These are phyloP conservation scores for Thyridium curvatum DNA, from an alignment of 2,329 filamentous ascomycete genomes.

Conservation along the genomic window DNA sequence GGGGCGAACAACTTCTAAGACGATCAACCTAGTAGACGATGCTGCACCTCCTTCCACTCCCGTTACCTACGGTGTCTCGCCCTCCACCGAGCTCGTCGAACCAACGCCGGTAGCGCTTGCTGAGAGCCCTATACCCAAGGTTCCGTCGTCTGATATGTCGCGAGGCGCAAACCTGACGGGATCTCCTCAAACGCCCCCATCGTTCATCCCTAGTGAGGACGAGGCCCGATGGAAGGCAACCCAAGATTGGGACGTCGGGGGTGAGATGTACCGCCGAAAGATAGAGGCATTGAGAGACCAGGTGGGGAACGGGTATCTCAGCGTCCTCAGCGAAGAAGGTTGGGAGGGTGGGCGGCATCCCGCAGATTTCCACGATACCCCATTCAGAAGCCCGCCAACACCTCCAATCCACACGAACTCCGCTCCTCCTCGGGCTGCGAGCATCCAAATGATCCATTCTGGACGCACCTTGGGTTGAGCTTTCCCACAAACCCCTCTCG, in stretches of 20 bases:
- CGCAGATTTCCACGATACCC: conserved; percentile 28
- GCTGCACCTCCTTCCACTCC: too few species aligned
- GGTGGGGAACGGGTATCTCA: conserved; percentile 83
- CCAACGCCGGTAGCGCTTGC: too few species aligned
- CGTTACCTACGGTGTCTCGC: too few species aligned
- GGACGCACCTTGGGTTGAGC: conserved; percentile 43
- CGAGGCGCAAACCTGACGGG: too few species aligned
- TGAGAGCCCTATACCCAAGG: too few species aligned
- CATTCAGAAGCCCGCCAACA: conserved; percentile 23
- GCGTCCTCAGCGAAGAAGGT: conserved; percentile 72
- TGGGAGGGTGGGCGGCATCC: conserved; percentile 42
- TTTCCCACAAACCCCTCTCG: not conserved
- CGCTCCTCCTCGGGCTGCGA: conserved; percentile 26
- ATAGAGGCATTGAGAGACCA: conserved; percentile 81
- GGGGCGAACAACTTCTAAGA: too few species aligned
- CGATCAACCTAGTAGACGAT: too few species aligned
- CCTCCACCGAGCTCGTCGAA: too few species aligned
- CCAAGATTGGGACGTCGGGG: conserved; percentile 59
- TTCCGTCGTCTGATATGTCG: too few species aligned
- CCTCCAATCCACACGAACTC: conserved; percentile 29
- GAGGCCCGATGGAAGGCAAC: conserved; percentile 28
- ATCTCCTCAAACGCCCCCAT: too few species aligned
- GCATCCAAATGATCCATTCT: conserved; percentile 44
- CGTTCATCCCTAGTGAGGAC: not conserved
- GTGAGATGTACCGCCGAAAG: conserved; percentile 79